These are phyloP conservation scores for Alloteropsis semialata DNA, from an alignment of 176 grass and related monocot genomes.

Conservation along the genomic window DNA sequence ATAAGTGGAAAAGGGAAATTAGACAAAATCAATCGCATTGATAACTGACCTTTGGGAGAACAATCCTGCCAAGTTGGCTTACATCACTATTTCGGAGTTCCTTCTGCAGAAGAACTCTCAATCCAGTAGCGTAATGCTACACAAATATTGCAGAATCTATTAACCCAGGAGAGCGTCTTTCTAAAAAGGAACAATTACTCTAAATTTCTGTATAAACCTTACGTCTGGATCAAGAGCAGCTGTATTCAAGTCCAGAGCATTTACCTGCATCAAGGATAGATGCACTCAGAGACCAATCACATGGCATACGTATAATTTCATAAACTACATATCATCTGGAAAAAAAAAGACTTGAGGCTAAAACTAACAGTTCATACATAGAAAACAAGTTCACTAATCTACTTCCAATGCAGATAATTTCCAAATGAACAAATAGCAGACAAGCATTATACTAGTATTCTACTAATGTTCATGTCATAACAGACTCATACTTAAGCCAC, in stretches of 20 bases:
- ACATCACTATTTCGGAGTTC: conserved; percentile 84
- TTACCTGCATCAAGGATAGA: conserved; percentile 53
- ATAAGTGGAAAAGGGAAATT: neutral
- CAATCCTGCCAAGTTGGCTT: conserved; percentile 81
- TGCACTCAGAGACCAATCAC: conserved; percentile 14
- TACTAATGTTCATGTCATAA: conserved; percentile 8
- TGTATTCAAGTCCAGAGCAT: conserved; percentile 63
- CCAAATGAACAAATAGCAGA: neutral
- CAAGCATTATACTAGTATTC: neutral
- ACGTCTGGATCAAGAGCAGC: conserved; percentile 69
- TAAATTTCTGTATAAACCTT: conserved; percentile 49
- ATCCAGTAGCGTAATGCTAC: conserved; percentile 60
- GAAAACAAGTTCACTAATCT: neutral
- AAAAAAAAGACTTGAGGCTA: neutral
- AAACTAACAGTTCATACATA: neutral
- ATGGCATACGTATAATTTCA: neutral
- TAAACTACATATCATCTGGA: neutral
- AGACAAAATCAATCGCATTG: neutral
- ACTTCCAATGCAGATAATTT: neutral
- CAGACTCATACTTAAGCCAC: neutral
- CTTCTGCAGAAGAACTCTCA: conserved; percentile 85
- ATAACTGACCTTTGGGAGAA: conserved; percentile 84
- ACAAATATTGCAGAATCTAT: conserved; percentile 41
- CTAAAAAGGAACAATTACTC: neutral
- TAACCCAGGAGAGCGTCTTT: conserved; percentile 7